phyloP scores from a whole-genome alignment of 495 filamentous ascomycete genomes.

The Neurospora africana region DNA sequence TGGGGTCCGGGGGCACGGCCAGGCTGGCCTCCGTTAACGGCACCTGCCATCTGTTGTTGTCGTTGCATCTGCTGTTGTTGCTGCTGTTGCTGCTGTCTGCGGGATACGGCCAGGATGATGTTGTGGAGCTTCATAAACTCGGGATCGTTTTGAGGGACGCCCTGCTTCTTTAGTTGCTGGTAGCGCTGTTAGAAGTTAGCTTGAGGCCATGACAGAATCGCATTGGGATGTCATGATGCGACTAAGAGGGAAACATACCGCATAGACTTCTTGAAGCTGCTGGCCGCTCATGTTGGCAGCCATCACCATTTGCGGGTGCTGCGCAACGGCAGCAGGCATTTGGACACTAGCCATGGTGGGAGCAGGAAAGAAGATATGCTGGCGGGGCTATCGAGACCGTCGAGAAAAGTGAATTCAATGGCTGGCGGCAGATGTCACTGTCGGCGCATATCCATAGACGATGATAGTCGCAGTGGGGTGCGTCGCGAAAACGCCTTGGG shows the following conservation, averaged over 20 bases:
- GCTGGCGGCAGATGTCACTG: conserved; percentile 8
- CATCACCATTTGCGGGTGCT: conserved; percentile 46
- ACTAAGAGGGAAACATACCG: conserved; percentile 34
- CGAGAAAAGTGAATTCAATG: conserved; percentile 13
- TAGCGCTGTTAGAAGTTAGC: conserved; percentile 52
- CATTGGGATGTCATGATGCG: neutral
- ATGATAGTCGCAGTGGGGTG: conserved; percentile 11
- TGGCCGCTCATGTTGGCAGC: conserved; percentile 47
- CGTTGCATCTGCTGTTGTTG: conserved; percentile 30
- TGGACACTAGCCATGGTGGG: conserved; percentile 70
- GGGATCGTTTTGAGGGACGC: conserved; percentile 63
- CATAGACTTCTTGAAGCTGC: conserved; percentile 50
- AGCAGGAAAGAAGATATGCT: conserved; percentile 2
- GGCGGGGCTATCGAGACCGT: conserved; percentile 3
- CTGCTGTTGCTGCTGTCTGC: conserved; percentile 41
- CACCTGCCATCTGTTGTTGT: conserved; percentile 32
- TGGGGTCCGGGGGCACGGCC: conserved; percentile 19
- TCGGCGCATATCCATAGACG: conserved; percentile 29
- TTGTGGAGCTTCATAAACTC: conserved; percentile 67
- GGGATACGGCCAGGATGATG: conserved; percentile 55
- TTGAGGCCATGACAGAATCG: conserved; percentile 5
- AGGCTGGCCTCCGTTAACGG: conserved; percentile 34
- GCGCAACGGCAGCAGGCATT: conserved; percentile 47
- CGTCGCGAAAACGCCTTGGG: conserved; percentile 5
- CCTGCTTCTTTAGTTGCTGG: conserved; percentile 67